Evolutionary conservation across 2,329 filamentous ascomycete genomes (phyloP).

Genomic region (Intubia oerlemansii): DNA sequence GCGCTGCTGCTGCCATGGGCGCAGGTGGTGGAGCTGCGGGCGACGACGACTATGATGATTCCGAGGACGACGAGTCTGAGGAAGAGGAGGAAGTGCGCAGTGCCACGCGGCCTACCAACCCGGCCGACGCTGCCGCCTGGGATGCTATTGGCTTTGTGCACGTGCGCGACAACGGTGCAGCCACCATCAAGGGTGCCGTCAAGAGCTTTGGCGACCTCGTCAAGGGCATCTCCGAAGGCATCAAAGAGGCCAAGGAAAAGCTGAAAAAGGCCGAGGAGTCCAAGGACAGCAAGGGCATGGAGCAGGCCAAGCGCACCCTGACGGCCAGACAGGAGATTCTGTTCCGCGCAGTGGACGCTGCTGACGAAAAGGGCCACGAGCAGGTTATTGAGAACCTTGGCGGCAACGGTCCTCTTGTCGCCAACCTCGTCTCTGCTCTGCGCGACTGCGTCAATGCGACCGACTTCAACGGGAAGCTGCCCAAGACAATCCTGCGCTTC

Average conservation of each 20-base stretch:
- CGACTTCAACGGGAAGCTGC: conserved; percentile 29
- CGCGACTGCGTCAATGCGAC: conserved; percentile 29
- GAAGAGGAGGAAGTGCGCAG: conserved; percentile 15
- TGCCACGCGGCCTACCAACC: conserved; percentile 21
- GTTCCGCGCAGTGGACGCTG: conserved; percentile 28
- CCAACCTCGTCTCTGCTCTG: conserved; percentile 29
- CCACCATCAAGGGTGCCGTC: conserved; percentile 23
- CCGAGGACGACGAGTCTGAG: conserved; percentile 5
- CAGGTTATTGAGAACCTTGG: conserved; percentile 35
- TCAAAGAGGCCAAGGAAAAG: conserved; percentile 24
- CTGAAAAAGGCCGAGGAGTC: conserved; percentile 20
- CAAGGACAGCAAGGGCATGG: conserved; percentile 14
- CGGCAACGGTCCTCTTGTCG: conserved; percentile 32
- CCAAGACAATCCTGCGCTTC: conserved; percentile 35
- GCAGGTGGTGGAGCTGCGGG: no score
- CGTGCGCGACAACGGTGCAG: conserved; percentile 16
- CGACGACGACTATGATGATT: conserved; percentile 4
- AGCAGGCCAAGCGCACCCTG: conserved; percentile 19
- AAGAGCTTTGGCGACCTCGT: conserved; percentile 28
- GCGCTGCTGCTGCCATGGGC: no score
- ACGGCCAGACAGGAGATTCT: conserved; percentile 25
- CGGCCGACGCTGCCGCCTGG: conserved; percentile 27
- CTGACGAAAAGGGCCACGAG: conserved; percentile 30
- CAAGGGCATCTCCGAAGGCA: conserved; percentile 23
- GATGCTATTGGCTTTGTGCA: conserved; percentile 29